A percentile compares a stretch with the other conserved stretches of the same genome.
Conservation (phyloP, 352 stramenopile species). For the Aphanomyces astaci region DNA sequence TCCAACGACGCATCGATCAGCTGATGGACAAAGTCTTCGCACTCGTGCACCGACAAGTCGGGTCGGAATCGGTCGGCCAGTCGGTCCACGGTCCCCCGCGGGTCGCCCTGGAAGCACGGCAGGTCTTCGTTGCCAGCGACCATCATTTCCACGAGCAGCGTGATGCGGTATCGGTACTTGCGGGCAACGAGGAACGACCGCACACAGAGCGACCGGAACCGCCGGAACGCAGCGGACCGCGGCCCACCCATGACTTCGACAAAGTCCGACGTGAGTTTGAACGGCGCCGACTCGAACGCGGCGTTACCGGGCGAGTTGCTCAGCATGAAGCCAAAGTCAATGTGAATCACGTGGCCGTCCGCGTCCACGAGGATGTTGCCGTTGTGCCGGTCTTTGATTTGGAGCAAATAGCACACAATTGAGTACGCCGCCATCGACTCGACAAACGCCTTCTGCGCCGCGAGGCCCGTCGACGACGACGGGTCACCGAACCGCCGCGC, state of each 20-base stretch:
- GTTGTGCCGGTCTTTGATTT: constrained; percentile 98
- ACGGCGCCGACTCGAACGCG: constrained; percentile 93
- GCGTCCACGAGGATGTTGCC: constrained; percentile 96
- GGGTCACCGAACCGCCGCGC: constrained; percentile 85
- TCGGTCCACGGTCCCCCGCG: constrained; percentile 85
- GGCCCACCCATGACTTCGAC: constrained; percentile 93
- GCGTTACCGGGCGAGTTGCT: constrained; percentile 89
- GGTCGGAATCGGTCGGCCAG: constrained; percentile 90
- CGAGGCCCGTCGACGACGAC: constrained; percentile 55
- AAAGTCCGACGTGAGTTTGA: constrained; percentile 97
- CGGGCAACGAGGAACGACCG: constrained; percentile 92
- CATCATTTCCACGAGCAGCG: constrained; percentile 95
- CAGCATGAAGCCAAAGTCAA: constrained; percentile 96
- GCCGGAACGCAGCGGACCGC: constrained; percentile 86
- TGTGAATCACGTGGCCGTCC: constrained; percentile 95
- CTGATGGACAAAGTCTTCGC: constrained; percentile 92
- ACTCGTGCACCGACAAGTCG: constrained; percentile 90
- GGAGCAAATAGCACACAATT: constrained; percentile 94
- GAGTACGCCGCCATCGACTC: constrained; percentile 84
- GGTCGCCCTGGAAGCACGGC: constrained; percentile 90
- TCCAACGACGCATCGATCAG: constrained; percentile 94
- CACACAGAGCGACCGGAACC: constrained; percentile 94
- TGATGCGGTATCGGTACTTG: constrained; percentile 93
- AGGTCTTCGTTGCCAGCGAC: constrained; percentile 94
- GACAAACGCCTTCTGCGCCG: constrained; percentile 83